A percentile compares a stretch with the other conserved stretches of the same genome.
Evolutionary conservation across 2,329 filamentous ascomycete species (phyloP).

Genomic region (Chaetomium olivaceum): DNA sequence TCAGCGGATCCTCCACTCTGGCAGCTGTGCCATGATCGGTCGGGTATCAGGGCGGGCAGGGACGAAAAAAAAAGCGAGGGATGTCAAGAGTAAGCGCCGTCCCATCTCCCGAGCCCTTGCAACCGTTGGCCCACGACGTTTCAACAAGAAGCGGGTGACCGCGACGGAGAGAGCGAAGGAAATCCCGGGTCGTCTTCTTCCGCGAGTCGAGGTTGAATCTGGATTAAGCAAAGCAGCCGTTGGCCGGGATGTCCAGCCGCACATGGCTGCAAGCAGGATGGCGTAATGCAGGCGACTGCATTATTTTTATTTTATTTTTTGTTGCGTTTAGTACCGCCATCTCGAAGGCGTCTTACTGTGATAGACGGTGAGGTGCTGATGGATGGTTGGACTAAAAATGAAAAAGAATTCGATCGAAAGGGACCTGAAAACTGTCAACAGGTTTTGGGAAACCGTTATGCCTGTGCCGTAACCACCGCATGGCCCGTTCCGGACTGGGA

Average conservation of each 20-base stretch:
- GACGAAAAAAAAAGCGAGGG: background rate
- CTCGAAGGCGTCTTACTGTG: background rate
- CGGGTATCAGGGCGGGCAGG: background rate
- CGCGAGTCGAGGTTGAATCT: background rate
- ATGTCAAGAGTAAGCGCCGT: slow-evolving; percentile 21
- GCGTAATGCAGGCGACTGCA: slow-evolving; percentile 1
- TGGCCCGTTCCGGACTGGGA: background rate
- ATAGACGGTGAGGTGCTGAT: background rate
- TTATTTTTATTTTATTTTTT: no score
- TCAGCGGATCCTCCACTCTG: background rate
- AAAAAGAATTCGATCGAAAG: background rate
- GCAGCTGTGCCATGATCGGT: background rate
- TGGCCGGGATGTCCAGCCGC: background rate
- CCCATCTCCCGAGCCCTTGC: background rate
- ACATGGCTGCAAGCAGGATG: slow-evolving; percentile 9
- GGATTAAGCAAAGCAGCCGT: background rate
- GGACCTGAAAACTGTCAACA: background rate
- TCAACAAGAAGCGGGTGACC: background rate
- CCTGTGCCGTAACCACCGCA: background rate
- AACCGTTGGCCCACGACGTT: background rate
- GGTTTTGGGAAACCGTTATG: background rate
- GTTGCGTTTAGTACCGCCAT: background rate
- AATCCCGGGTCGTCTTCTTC: background rate
- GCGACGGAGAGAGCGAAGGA: background rate
- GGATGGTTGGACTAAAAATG: background rate